Conservation (phyloP, 257 asterid species). For the Przewalskia tangutica region DNA sequence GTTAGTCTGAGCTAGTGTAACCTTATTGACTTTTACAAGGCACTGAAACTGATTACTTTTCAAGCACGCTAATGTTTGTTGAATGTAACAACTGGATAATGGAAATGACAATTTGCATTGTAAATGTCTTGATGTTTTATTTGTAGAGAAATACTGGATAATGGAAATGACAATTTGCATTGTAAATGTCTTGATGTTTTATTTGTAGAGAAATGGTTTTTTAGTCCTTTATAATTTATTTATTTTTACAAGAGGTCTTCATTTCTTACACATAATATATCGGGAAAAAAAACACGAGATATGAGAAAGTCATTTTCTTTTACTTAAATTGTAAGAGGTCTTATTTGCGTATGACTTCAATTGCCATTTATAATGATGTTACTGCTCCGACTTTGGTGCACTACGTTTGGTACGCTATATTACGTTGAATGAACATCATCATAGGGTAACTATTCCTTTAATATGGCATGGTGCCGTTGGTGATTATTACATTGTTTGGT, state of each 20-base stretch:
- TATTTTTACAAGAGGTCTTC: too few species aligned
- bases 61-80: background rate
- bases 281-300: too few species aligned
- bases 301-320: too few species aligned
- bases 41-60: background rate
- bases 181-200: background rate
- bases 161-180: background rate
- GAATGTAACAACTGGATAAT: background rate
- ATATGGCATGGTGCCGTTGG: too few species aligned
- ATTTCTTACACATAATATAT: too few species aligned
- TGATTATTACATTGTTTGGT: too few species aligned
- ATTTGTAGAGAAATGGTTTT: background rate
- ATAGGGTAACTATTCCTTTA: background rate
- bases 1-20: background rate
- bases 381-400: background rate
- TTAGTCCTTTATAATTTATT: too few species aligned
- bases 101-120: background rate
- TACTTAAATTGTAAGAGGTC: too few species aligned
- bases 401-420: too few species aligned
- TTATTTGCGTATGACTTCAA: background rate
- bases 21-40: background rate
- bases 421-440: background rate
- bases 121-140: background rate
- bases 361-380: background rate
- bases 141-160: background rate